Conservation (phyloP, 495 filamentous ascomycete species). For the Daldinia concentrica region DNA sequence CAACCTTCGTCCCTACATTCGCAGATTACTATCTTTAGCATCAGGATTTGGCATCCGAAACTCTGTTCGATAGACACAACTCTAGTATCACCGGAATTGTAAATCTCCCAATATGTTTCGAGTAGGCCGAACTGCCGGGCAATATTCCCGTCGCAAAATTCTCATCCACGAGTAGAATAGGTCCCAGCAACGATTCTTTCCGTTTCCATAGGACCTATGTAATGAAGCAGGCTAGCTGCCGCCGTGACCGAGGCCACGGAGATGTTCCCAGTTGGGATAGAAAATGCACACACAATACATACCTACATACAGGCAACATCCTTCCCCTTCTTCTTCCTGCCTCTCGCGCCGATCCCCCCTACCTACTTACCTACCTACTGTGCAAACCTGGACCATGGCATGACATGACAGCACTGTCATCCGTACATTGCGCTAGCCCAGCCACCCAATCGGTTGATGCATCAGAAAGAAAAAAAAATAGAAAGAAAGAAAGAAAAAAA, state of each 20-base stretch:
- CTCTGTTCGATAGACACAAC: slow-evolving; percentile 9
- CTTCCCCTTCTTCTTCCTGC: slow-evolving; percentile 13
- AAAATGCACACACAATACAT: background rate
- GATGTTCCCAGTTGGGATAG: slow-evolving; percentile 32
- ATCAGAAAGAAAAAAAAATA: background rate
- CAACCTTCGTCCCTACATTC: background rate
- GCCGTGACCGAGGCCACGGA: slow-evolving; percentile 19
- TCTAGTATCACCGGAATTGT: background rate
- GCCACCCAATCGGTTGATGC: slow-evolving; percentile 12
- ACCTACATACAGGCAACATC: slow-evolving; percentile 26
- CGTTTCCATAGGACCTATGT: background rate
- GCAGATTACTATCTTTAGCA: background rate
- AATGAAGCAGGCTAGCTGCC: slow-evolving; percentile 15
- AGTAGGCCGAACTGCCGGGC: background rate
- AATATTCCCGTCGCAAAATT: background rate
- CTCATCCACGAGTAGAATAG: background rate
- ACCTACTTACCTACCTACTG: slow-evolving; percentile 1
- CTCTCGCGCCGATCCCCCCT: slow-evolving; percentile 31
- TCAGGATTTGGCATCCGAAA: slow-evolving; percentile 6
- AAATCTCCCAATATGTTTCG: background rate
- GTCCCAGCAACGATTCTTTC: background rate
- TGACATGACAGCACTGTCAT: slow-evolving; percentile 27
- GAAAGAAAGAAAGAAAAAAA: background rate
- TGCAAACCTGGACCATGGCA: slow-evolving; percentile 20
- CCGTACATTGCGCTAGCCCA: background rate